Evolutionary conservation across 2,329 filamentous ascomycete species (phyloP).

Genomic region (Tolypocladium paradoxum): DNA sequence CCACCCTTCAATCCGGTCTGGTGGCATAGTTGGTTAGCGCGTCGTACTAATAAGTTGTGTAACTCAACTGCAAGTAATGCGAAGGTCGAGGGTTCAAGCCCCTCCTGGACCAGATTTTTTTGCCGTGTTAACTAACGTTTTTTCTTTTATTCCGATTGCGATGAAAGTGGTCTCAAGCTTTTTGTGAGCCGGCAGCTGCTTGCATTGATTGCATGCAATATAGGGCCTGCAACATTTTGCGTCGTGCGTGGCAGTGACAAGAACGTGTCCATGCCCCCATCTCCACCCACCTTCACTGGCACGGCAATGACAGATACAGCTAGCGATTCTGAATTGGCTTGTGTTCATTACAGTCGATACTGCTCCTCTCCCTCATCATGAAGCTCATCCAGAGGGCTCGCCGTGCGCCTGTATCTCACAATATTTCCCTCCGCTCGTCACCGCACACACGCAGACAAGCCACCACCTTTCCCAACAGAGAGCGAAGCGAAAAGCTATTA

Average conservation of each 20-base stretch:
- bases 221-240: neutral
- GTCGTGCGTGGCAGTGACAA: neutral
- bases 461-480: neutral
- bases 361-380: neutral
- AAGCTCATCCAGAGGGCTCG: neutral
- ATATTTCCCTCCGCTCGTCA: neutral
- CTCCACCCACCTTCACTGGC: neutral
- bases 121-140: too few relatives aligned
- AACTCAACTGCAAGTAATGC: neutral
- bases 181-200: neutral
- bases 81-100: constrained; percentile 1
- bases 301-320: neutral
- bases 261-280: neutral
- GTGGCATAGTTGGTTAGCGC: constrained; percentile 1
- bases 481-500: neutral
- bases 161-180: neutral
- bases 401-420: neutral
- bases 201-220: too few relatives aligned
- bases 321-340: neutral
- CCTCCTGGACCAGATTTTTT: neutral
- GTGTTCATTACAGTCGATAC: constrained; percentile 4
- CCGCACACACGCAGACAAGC: neutral
- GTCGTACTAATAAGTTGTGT: neutral
- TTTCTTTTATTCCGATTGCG: neutral
- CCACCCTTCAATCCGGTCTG: neutral